Conservation (phyloP, 352 stramenopile species). For the Pythium aristosporum region DNA sequence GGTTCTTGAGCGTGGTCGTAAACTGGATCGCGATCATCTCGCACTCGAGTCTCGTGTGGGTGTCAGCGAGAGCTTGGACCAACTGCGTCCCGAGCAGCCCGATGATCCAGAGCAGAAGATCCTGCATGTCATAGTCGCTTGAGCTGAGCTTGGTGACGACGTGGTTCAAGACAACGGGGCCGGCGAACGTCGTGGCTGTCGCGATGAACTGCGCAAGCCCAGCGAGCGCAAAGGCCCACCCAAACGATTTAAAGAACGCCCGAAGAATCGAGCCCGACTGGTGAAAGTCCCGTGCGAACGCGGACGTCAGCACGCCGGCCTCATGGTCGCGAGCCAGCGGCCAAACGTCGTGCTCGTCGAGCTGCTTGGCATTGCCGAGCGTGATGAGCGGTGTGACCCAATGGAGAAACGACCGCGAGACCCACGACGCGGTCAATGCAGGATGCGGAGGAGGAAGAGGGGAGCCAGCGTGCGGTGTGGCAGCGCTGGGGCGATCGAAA, state of each 20-base stretch:
- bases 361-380: slow-evolving; percentile 44
- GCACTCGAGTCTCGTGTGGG: slow-evolving; percentile 43
- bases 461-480: background rate
- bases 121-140: slow-evolving; percentile 20
- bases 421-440: slow-evolving; percentile 19
- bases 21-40: slow-evolving; percentile 60
- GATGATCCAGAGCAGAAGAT: slow-evolving; percentile 34
- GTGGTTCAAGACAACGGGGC: slow-evolving; percentile 41
- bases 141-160: slow-evolving; percentile 36
- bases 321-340: slow-evolving; percentile 31
- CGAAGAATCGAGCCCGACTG: slow-evolving; percentile 35
- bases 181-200: slow-evolving; percentile 46
- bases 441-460: slow-evolving; percentile 5
- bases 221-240: slow-evolving; percentile 31
- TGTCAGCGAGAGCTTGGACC: slow-evolving; percentile 52
- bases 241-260: slow-evolving; percentile 39
- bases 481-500: background rate
- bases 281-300: slow-evolving; percentile 31
- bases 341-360: slow-evolving; percentile 46
- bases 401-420: slow-evolving; percentile 40
- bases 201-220: slow-evolving; percentile 37
- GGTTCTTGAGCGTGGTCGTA: slow-evolving; percentile 40
- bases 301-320: slow-evolving; percentile 24
- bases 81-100: slow-evolving; percentile 46
- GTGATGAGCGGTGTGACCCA: slow-evolving; percentile 54